Percentiles rank a stretch among this genome's conserved stretches.
Evolutionary conservation across 1,284 basidiomycete genomes (phyloP).

Genomic region (Cryptococcus neoformans): DNA sequence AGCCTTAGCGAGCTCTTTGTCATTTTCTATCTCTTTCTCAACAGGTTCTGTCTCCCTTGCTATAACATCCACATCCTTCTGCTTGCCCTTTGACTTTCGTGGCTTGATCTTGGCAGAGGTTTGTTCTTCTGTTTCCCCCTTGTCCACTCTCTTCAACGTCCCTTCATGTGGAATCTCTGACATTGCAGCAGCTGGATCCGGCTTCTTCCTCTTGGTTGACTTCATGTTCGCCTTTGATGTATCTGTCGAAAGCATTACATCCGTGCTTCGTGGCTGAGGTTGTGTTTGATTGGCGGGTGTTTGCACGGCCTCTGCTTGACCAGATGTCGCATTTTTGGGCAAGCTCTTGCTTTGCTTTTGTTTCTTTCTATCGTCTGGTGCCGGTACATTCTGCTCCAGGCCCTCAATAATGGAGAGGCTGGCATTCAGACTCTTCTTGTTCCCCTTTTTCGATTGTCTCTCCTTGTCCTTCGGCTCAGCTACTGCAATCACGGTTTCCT

Average conservation of each 20-base stretch:
- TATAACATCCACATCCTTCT: background rate
- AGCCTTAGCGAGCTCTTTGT: background rate
- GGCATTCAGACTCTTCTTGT: no score
- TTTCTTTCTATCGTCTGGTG: no score
- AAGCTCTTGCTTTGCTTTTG: no score
- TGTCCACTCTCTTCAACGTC: background rate
- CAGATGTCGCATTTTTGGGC: no score
- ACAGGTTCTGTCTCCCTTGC: background rate
- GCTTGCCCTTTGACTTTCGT: background rate
- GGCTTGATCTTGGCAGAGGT: background rate
- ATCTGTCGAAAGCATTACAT: background rate
- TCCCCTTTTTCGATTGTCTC: no score
- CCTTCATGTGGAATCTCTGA: background rate
- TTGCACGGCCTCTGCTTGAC: no score
- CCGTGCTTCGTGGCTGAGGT: background rate
- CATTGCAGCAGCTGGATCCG: background rate
- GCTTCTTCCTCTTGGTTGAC: background rate
- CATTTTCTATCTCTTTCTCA: background rate
- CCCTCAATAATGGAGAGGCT: no score
- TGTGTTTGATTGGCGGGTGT: no score
- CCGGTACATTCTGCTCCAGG: no score
- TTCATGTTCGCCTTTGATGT: background rate
- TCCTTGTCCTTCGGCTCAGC: background rate
- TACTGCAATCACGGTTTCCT: background rate
- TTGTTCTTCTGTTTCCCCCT: no score